Percentiles rank a stretch among this genome's conserved stretches.
phyloP scores from a whole-genome alignment of 495 filamentous ascomycete species.

The Aspergillus funiculosus region DNA sequence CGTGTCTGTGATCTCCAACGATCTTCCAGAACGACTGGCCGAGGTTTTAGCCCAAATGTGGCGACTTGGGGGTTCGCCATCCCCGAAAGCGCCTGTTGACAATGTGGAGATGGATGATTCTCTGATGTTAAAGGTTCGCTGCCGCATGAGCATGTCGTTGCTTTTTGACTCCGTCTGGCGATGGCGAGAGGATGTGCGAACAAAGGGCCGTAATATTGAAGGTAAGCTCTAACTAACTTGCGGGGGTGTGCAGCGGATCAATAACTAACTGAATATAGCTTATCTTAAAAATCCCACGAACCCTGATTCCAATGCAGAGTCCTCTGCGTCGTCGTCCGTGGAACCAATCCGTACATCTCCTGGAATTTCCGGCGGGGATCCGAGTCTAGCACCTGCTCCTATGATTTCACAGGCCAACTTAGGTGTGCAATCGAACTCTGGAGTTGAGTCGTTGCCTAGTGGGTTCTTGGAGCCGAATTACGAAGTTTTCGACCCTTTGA shows the following conservation, averaged over 20 bases:
- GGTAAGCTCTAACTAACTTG: constrained; percentile 43
- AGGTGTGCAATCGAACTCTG: constrained; percentile 28
- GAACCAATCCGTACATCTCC: constrained; percentile 30
- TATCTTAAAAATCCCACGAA: constrained; percentile 85
- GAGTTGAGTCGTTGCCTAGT: constrained; percentile 40
- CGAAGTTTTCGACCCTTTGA: constrained; percentile 82
- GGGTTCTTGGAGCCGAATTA: constrained; percentile 62
- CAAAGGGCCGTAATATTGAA: constrained; percentile 73
- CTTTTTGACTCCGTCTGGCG: constrained; percentile 92
- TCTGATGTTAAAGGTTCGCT: constrained; percentile 78
- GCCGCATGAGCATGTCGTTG: constrained; percentile 87
- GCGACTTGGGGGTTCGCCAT: constrained; percentile 59
- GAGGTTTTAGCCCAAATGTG: constrained; percentile 91
- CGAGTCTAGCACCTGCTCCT: constrained; percentile 44
- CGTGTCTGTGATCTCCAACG: constrained; percentile 76
- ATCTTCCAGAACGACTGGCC: constrained; percentile 76
- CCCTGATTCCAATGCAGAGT: constrained; percentile 70
- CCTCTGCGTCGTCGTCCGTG: constrained; percentile 57
- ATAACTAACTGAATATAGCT: constrained; percentile 31
- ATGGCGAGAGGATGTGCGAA: constrained; percentile 83
- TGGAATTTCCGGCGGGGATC: constrained; percentile 35
- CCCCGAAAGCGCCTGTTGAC: constrained; percentile 26
- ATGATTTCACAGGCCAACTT: constrained; percentile 33
- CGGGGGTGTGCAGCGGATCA: background rate
- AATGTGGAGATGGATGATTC: constrained; percentile 55